Evolutionary conservation across 495 filamentous ascomycete genomes (phyloP).

Genomic region (Aspergillus leporis): DNA sequence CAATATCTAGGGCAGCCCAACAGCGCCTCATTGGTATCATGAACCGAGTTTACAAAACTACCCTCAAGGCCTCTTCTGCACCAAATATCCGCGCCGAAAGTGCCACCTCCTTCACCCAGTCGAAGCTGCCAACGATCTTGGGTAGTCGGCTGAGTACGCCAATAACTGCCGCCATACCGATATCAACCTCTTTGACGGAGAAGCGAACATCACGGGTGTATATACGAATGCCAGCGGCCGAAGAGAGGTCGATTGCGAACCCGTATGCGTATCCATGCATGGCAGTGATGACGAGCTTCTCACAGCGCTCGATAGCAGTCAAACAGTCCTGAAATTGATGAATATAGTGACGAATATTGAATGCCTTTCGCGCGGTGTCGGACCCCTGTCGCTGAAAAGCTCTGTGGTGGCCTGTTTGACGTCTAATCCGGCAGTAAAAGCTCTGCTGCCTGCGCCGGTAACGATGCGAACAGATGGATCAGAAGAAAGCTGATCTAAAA

Average conservation of each 20-base stretch:
- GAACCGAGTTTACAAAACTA: slow-evolving; percentile 82
- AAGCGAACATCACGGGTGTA: slow-evolving; percentile 65
- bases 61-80: slow-evolving; percentile 72
- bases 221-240: slow-evolving; percentile 77
- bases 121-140: slow-evolving; percentile 71
- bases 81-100: slow-evolving; percentile 76
- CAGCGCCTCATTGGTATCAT: slow-evolving; percentile 60
- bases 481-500: slow-evolving; percentile 74
- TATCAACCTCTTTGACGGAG: slow-evolving; percentile 91
- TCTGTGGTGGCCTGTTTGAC: slow-evolving; percentile 60
- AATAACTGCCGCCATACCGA: slow-evolving; percentile 90
- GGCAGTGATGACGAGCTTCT: slow-evolving; percentile 87
- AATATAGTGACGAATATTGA: slow-evolving; percentile 65
- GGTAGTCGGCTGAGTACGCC: slow-evolving; percentile 87
- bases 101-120: slow-evolving; percentile 91
- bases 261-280: slow-evolving; percentile 82
- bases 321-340: slow-evolving; percentile 78
- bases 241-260: slow-evolving; percentile 80
- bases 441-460: slow-evolving; percentile 76
- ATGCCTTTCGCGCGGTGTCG: slow-evolving; percentile 69
- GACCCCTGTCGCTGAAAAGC: slow-evolving; percentile 21
- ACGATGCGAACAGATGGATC: slow-evolving; percentile 77
- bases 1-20: slow-evolving; percentile 66
- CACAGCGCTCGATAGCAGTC: slow-evolving; percentile 74
- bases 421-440: slow-evolving; percentile 83